Percentiles rank a stretch among this genome's conserved stretches.
phyloP scores from a whole-genome alignment of 2,329 filamentous ascomycete genomes.

The Phoma sp. region DNA sequence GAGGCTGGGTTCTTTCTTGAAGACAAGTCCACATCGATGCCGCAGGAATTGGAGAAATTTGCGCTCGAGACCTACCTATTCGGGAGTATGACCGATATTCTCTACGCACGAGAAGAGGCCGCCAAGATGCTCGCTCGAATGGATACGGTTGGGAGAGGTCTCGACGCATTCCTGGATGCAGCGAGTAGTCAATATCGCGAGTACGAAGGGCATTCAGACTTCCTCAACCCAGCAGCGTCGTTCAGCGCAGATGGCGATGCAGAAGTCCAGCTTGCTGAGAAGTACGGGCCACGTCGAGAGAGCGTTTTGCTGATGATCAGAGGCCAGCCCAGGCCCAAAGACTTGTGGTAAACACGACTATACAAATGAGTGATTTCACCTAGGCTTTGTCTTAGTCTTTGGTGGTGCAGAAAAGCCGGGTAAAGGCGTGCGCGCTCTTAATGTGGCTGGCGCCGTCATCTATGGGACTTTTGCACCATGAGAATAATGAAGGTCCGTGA shows the following conservation, averaged over 20 bases:
- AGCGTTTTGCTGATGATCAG: constrained; percentile 5
- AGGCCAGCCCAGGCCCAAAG: not conserved
- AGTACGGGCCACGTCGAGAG: constrained; percentile 2
- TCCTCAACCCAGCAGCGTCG: constrained; percentile 1
- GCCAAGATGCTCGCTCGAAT: constrained; percentile 8
- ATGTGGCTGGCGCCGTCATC: too few species aligned
- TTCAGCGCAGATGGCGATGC: not conserved
- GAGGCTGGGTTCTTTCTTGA: not conserved
- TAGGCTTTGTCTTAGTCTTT: too few species aligned
- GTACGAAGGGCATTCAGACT: constrained; percentile 2
- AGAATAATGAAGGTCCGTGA: not conserved
- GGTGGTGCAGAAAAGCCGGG: too few species aligned
- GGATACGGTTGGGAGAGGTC: constrained; percentile 8
- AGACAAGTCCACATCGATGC: not conserved
- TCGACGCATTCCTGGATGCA: constrained; percentile 15
- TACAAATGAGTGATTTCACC: too few species aligned
- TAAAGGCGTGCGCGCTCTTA: too few species aligned
- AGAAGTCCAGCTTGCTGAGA: not conserved
- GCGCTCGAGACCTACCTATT: not conserved
- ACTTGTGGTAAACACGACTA: not conserved
- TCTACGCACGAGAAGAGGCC: not conserved
- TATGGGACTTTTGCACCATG: too few species aligned
- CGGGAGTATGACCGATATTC: not conserved
- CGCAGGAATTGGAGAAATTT: not conserved
- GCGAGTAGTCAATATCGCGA: constrained; percentile 13